A percentile compares a stretch with the other conserved stretches of the same genome.
phyloP scores from a whole-genome alignment of 2,329 filamentous ascomycete species.

The Ceratocystiopsis brevicomis region DNA sequence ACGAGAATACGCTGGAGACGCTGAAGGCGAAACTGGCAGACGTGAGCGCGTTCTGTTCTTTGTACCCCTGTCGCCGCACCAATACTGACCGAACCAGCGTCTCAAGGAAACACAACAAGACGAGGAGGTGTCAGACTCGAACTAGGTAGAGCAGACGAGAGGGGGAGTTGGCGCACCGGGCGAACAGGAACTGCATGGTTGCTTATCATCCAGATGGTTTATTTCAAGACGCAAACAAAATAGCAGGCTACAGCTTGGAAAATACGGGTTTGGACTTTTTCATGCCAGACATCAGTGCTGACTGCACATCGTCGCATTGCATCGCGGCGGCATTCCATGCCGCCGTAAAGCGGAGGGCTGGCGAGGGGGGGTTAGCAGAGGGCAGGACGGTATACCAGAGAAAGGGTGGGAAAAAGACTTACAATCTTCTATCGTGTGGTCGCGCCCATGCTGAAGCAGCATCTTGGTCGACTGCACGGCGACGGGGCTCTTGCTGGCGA shows the following conservation, averaged over 20 bases:
- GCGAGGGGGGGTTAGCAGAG: background rate
- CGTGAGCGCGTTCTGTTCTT: slow-evolving; percentile 23
- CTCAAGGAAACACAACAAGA: slow-evolving; percentile 17
- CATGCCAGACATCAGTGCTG: slow-evolving; percentile 56
- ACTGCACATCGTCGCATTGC: slow-evolving; percentile 60
- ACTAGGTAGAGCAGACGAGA: background rate
- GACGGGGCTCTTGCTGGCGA: slow-evolving; percentile 71
- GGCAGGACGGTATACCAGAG: background rate
- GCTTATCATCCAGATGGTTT: too few species aligned
- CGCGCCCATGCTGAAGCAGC: slow-evolving; percentile 62
- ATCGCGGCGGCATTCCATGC: slow-evolving; percentile 76
- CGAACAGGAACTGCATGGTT: background rate
- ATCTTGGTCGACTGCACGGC: slow-evolving; percentile 80
- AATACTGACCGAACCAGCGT: slow-evolving; percentile 6
- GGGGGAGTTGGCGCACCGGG: background rate
- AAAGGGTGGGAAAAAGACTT: slow-evolving; percentile 16
- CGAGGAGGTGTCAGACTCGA: slow-evolving; percentile 13
- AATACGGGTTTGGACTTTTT: slow-evolving; percentile 66
- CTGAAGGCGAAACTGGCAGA: slow-evolving; percentile 52
- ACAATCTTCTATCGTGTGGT: slow-evolving; percentile 62
- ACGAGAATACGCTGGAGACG: slow-evolving; percentile 49
- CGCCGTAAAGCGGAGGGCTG: slow-evolving; percentile 60
- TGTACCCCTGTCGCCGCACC: background rate
- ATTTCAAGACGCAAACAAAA: too few species aligned
- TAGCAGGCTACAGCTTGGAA: slow-evolving; percentile 50